phyloP scores from a whole-genome alignment of 441 rosid species.

The Cnidoscolus chayamansa region DNA sequence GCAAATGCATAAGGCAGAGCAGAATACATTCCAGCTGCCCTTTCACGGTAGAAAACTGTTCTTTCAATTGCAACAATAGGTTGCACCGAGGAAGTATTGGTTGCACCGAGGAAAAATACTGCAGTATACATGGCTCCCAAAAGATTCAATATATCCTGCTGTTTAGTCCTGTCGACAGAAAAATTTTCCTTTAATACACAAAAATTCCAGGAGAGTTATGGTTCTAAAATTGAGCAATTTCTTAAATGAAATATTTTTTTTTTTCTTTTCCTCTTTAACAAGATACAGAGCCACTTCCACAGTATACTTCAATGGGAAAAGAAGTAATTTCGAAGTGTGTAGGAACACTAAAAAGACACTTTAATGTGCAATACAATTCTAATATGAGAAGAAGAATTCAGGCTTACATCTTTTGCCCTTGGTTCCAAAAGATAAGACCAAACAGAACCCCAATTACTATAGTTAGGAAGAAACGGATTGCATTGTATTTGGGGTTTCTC shows the following conservation, averaged over 20 bases:
- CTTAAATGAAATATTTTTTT: not conserved
- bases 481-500: constrained; percentile 77
- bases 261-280: too few species aligned
- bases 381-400: not conserved
- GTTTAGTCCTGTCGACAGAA: constrained; percentile 39
- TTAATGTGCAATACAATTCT: not conserved
- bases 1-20: constrained; percentile 50
- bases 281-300: not conserved
- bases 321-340: not conserved
- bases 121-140: constrained; percentile 75
- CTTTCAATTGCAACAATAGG: constrained; percentile 55
- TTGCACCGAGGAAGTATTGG: constrained; percentile 47
- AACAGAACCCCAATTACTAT: constrained; percentile 49
- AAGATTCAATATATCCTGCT: constrained; percentile 66
- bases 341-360: not conserved
- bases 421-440: constrained; percentile 73
- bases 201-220: too few species aligned
- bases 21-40: constrained; percentile 47
- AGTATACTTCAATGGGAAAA: not conserved
- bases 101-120: constrained; percentile 57
- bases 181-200: not conserved
- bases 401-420: constrained; percentile 56
- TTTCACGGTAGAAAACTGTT: constrained; percentile 64
- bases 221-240: not conserved
- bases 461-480: constrained; percentile 62